phyloP scores from a whole-genome alignment of 2,329 filamentous ascomycete species.

The Beauveria sp. region DNA sequence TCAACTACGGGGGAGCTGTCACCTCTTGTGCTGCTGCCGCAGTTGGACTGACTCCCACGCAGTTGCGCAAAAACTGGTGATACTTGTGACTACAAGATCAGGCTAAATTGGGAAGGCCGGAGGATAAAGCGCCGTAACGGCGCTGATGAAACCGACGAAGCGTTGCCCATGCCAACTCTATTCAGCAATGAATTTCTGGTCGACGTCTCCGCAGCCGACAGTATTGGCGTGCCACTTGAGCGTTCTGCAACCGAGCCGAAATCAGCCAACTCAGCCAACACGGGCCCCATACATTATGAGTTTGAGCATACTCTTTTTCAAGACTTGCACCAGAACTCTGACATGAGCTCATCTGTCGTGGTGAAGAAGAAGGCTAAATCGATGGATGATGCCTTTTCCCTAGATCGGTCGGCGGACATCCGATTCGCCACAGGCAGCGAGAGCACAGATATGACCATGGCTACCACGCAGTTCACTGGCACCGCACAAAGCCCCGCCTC shows the following conservation, averaged over 20 bases:
- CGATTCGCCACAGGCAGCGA: not conserved
- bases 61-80: constrained; percentile 64
- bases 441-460: not conserved
- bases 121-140: constrained; percentile 15
- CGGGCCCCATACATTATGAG: not conserved
- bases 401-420: not conserved
- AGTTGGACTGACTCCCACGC: not conserved
- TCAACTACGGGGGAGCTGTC: not conserved
- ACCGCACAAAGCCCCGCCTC: constrained; percentile 2
- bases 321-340: not conserved
- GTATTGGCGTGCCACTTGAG: constrained; percentile 5
- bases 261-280: not conserved
- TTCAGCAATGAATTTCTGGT: constrained; percentile 3
- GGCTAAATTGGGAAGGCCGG: constrained; percentile 73
- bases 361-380: constrained; percentile 10
- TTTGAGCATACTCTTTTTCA: constrained; percentile 11
- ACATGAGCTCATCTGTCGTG: not conserved
- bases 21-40: not conserved
- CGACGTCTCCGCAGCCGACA: not conserved
- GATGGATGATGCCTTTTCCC: constrained; percentile 6
- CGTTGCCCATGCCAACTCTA: not conserved
- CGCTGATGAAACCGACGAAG: not conserved
- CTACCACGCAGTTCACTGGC: not conserved
- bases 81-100: constrained; percentile 71
- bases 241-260: constrained; percentile 7